phyloP scores from a whole-genome alignment of 306 rosid species.

The Cicer cuneatum region DNA sequence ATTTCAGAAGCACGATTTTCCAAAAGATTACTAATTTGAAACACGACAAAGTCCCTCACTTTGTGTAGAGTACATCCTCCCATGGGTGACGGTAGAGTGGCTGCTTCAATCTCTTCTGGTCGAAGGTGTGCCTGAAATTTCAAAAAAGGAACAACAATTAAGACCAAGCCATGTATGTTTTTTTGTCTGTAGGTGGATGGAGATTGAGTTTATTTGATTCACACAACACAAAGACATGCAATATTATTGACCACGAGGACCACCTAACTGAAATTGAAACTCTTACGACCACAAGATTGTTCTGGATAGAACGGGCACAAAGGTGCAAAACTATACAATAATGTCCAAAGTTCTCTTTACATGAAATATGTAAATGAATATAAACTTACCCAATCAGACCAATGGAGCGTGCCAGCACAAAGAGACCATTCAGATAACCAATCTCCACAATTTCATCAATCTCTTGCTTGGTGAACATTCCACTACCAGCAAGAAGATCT shows the following conservation, averaged over 20 bases:
- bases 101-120: constrained; percentile 98
- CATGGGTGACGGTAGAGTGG: constrained; percentile 99
- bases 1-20: constrained; percentile 46
- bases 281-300: constrained; percentile 24
- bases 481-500: constrained; percentile 98
- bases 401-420: constrained; percentile 95
- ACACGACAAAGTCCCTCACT: constrained; percentile 56
- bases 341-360: constrained; percentile 3
- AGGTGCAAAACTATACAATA: constrained; percentile 35
- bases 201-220: constrained; percentile 29
- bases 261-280: constrained; percentile 41
- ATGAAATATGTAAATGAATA: constrained; percentile 6
- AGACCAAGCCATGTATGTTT: constrained; percentile 20
- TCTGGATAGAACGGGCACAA: constrained; percentile 42
- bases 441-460: constrained; percentile 89
- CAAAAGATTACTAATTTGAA: constrained; percentile 39
- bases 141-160: constrained; percentile 35
- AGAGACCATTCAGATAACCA: constrained; percentile 97
- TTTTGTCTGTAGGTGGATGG: neutral
- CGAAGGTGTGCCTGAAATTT: constrained; percentile 89
- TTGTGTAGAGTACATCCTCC: constrained; percentile 99
- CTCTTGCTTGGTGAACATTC: constrained; percentile 94
- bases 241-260: constrained; percentile 41
- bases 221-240: constrained; percentile 11
- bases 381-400: constrained; percentile 94